These are phyloP conservation scores for Pleurotus giganteus DNA, from an alignment of 768 basidiomycete genomes.

Conservation along the genomic window DNA sequence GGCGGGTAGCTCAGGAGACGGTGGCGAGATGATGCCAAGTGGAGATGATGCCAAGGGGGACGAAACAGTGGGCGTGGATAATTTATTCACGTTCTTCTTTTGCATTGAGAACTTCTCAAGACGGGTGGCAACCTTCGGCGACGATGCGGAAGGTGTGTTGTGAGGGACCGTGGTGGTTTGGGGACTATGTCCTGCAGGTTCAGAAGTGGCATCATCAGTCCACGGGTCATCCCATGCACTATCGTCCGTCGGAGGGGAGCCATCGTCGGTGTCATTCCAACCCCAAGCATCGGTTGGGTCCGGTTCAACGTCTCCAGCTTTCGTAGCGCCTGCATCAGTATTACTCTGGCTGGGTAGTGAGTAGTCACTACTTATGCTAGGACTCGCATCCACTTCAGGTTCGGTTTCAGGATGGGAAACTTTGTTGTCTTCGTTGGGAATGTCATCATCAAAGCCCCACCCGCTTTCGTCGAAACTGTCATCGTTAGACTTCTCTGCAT, in stretches of 20 bases:
- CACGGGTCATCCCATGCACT: constrained; percentile 68
- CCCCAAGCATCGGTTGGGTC: constrained; percentile 71
- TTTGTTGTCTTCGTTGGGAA: constrained; percentile 22
- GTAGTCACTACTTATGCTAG: constrained; percentile 14
- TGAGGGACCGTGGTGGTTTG: constrained; percentile 10
- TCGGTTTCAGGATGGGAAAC: constrained; percentile 13
- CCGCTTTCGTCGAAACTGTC: constrained; percentile 35
- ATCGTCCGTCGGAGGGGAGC: constrained; percentile 21
- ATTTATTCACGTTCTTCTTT: constrained; percentile 39
- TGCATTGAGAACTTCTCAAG: constrained; percentile 56
- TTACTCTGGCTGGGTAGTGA: constrained; percentile 9
- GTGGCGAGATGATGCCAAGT: constrained; percentile 12
- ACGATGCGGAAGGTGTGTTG: constrained; percentile 22
- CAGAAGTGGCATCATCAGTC: constrained; percentile 43
- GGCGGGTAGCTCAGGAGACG: constrained; percentile 17
- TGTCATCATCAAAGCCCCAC: constrained; percentile 56
- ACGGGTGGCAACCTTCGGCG: constrained; percentile 54
- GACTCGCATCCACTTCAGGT: constrained; percentile 5
- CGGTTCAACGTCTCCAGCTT: constrained; percentile 26
- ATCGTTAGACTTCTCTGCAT: constrained; percentile 24
- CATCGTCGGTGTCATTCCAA: constrained; percentile 60
- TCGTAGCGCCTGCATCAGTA: constrained; percentile 15
- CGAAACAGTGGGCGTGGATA: constrained; percentile 1
- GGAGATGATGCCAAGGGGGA: constrained; percentile 5
- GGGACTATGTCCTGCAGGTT: constrained; percentile 24